Evolutionary conservation across 495 filamentous ascomycete species (phyloP).

Genomic region (Hypoxylon trugodes): DNA sequence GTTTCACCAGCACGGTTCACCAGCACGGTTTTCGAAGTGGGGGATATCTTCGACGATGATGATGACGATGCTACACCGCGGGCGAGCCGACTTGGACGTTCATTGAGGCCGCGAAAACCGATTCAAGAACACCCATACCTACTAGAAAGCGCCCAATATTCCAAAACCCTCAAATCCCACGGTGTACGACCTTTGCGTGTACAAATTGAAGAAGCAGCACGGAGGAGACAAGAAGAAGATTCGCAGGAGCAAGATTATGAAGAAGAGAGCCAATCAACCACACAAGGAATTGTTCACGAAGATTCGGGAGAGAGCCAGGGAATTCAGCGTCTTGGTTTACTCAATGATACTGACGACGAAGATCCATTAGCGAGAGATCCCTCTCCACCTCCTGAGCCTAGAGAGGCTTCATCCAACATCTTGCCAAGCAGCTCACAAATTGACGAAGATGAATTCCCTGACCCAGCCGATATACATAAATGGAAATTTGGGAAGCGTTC

Average conservation of each 20-base stretch:
- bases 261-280: conserved; percentile 58
- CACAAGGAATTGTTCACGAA: conserved; percentile 21
- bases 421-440: conserved; percentile 34
- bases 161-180: conserved; percentile 64
- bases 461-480: conserved; percentile 40
- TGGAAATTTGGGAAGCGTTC: conserved; percentile 34
- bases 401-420: background rate
- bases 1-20: conserved; percentile 9
- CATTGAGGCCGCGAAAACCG: conserved; percentile 72
- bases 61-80: conserved; percentile 35
- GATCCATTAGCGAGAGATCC: conserved; percentile 12
- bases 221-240: conserved; percentile 49
- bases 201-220: conserved; percentile 44
- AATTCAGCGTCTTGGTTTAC: conserved; percentile 31
- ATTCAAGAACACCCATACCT: conserved; percentile 80
- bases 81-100: conserved; percentile 46
- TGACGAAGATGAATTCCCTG: conserved; percentile 43
- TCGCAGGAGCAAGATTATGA: conserved; percentile 59
- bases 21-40: conserved; percentile 16
- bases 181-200: conserved; percentile 71
- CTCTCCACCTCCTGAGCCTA: conserved; percentile 19
- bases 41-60: conserved; percentile 10
- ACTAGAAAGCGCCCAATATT: conserved; percentile 73
- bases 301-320: conserved; percentile 43
- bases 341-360: conserved; percentile 38